phyloP scores from a whole-genome alignment of 306 rosid species.

The Crataegus laevigata region DNA sequence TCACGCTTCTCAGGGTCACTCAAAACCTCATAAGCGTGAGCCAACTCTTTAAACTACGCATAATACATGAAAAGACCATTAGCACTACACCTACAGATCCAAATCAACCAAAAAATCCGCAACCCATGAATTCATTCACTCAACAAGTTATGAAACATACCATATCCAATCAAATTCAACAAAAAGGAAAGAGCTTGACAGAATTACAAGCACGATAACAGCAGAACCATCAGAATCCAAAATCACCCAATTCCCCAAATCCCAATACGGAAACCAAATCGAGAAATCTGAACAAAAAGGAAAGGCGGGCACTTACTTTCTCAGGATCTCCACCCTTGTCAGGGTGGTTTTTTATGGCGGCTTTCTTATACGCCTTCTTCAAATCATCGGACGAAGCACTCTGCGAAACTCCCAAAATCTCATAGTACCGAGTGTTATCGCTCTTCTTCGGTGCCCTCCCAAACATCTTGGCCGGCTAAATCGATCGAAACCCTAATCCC shows the following conservation, averaged over 20 bases:
- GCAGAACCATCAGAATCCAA: neutral
- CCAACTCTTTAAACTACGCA: conserved; percentile 73
- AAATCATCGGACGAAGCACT: conserved; percentile 69
- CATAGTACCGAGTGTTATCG: conserved; percentile 63
- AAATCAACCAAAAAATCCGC: neutral
- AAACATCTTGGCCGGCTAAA: conserved; percentile 37
- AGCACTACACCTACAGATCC: neutral
- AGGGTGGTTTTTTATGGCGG: conserved; percentile 85
- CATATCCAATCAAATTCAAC: neutral
- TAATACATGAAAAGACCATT: neutral
- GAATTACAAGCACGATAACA: neutral
- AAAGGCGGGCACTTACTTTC: conserved; percentile 32
- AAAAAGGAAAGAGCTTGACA: neutral
- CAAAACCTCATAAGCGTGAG: conserved; percentile 80
- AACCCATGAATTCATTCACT: neutral
- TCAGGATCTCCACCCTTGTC: conserved; percentile 95
- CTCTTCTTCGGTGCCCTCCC: conserved; percentile 75
- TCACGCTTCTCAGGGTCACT: conserved; percentile 89
- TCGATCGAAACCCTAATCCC: neutral
- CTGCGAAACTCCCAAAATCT: conserved; percentile 64
- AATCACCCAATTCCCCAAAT: neutral
- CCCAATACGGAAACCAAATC: neutral
- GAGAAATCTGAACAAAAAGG: neutral
- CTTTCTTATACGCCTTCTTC: conserved; percentile 85
- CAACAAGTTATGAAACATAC: neutral